Percentiles rank a stretch among this genome's conserved stretches.
Evolutionary conservation across 129 eudicot species (phyloP).

Genomic region (Gnaphalium uliginosum): DNA sequence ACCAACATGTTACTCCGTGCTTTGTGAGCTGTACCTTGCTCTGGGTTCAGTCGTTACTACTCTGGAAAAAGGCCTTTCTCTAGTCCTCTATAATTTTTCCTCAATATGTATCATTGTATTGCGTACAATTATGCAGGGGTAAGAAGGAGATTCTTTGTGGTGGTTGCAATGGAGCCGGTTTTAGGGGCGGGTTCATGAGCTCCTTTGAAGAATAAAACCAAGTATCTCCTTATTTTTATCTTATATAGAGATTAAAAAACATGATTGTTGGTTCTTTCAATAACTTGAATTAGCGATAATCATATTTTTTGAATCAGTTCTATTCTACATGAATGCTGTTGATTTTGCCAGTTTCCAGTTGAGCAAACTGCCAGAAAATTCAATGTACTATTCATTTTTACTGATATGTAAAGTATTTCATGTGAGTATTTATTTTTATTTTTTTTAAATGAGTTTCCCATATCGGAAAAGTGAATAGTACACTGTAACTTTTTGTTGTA

Average conservation of each 20-base stretch:
- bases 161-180: constrained; percentile 76
- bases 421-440: too few species aligned
- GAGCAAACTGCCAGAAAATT: not conserved
- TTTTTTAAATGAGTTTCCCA: too few species aligned
- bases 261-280: not conserved
- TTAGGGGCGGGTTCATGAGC: constrained; percentile 78
- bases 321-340: constrained; percentile 1
- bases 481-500: too few species aligned
- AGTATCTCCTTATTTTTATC: not conserved
- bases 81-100: not conserved
- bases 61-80: constrained; percentile 4
- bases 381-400: too few species aligned
- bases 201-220: constrained; percentile 23
- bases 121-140: constrained; percentile 48
- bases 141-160: constrained; percentile 72
- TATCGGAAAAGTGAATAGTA: not conserved
- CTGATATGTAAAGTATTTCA: too few species aligned
- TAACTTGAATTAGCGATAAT: not conserved
- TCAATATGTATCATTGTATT: constrained; percentile 4
- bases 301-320: not conserved
- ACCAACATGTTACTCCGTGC: not conserved
- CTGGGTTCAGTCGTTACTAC: constrained; percentile 8
- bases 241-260: not conserved
- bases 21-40: constrained; percentile 1
- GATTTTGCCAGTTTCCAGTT: not conserved